Conservation (phyloP, 169 alveolate genomes). For the Cryptosporidium tyzzeri region DNA sequence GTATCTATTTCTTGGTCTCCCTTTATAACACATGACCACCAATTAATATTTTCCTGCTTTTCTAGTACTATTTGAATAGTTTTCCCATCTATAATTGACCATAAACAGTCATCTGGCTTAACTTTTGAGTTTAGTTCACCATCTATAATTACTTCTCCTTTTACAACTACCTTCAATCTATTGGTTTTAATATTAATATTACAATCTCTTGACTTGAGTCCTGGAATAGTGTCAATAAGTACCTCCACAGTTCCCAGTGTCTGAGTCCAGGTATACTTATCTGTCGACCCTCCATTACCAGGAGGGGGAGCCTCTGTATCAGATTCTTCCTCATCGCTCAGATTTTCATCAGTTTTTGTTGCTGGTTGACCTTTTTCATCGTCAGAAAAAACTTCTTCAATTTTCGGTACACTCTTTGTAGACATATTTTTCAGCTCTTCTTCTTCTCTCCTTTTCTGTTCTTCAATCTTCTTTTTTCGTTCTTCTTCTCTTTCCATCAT, state of each 20-base stretch:
- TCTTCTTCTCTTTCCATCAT: constrained; percentile 84
- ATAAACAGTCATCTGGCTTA: constrained; percentile 93
- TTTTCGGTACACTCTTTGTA: constrained; percentile 43
- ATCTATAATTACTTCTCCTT: constrained; percentile 82
- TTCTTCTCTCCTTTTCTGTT: constrained; percentile 81
- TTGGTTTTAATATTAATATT: constrained; percentile 80
- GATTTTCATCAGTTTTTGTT: constrained; percentile 42
- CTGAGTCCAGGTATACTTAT: constrained; percentile 94
- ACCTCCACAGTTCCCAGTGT: constrained; percentile 85
- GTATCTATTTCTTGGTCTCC: constrained; percentile 97
- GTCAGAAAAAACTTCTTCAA: constrained; percentile 80
- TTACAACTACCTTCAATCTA: constrained; percentile 82
- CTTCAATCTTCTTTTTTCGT: constrained; percentile 78
- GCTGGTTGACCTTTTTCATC: constrained; percentile 67
- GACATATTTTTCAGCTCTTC: constrained; percentile 60
- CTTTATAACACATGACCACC: constrained; percentile 96
- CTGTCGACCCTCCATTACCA: constrained; percentile 90
- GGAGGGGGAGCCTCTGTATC: constrained; percentile 82
- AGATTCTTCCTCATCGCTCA: constrained; percentile 77
- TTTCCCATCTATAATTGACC: constrained; percentile 94
- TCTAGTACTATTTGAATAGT: constrained; percentile 90
- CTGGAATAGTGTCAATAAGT: constrained; percentile 77
- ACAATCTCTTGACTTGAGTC: constrained; percentile 77
- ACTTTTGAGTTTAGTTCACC: constrained; percentile 93
- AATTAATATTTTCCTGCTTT: constrained; percentile 91